phyloP scores from a whole-genome alignment of 805 yeast genomes.

The Ogataea naganishii region DNA sequence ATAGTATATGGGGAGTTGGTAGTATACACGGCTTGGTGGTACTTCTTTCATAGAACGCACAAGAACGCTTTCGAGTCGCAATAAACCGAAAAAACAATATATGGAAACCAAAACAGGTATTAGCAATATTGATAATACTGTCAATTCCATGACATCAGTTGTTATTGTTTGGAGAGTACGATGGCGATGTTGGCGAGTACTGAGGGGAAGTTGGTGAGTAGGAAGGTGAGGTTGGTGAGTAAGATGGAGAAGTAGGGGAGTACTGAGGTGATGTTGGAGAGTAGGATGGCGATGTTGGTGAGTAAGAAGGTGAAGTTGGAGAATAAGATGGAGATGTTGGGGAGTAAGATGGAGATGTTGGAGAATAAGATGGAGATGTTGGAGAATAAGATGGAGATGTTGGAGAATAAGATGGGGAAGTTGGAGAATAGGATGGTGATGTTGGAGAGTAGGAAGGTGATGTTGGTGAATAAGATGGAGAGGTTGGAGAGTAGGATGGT shows the following conservation, averaged over 20 bases:
- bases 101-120: too few relatives aligned
- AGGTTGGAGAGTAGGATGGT: conserved; percentile 63
- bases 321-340: conserved; percentile 70
- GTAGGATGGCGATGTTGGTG: conserved; percentile 51
- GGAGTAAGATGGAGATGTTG: conserved; percentile 73
- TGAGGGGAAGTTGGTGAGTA: conserved; percentile 75
- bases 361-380: conserved; percentile 61
- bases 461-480: conserved; percentile 64
- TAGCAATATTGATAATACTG: too few relatives aligned
- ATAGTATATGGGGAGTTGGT: too few relatives aligned
- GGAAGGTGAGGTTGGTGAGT: conserved; percentile 65
- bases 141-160: too few relatives aligned
- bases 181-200: conserved; percentile 74
- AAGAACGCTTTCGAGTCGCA: too few relatives aligned
- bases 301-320: conserved; percentile 63
- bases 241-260: conserved; percentile 75
- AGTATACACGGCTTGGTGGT: too few relatives aligned
- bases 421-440: conserved; percentile 69
- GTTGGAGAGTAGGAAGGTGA: conserved; percentile 75
- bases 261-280: conserved; percentile 62
- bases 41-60: too few relatives aligned
- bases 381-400: conserved; percentile 55
- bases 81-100: too few relatives aligned
- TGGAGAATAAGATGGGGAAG: conserved; percentile 57
- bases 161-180: conserved; percentile 59